Evolutionary conservation across 2,329 filamentous ascomycete genomes (phyloP).

Genomic region (Talaromyces sp.): DNA sequence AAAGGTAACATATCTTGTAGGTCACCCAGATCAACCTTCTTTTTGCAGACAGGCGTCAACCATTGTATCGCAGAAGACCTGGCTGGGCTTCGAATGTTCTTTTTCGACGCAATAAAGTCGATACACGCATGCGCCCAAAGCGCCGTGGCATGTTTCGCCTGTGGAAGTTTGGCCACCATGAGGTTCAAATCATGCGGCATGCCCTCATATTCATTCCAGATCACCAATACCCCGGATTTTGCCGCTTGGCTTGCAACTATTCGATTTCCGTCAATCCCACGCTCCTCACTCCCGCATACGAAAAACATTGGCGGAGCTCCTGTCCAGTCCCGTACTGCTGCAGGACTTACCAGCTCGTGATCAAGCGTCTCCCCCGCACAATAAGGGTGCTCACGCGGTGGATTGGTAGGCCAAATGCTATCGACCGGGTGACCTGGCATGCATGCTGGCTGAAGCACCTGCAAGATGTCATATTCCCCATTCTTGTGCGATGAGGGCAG

Average conservation of each 20-base stretch:
- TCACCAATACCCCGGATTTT: background rate
- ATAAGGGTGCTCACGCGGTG: constrained; percentile 14
- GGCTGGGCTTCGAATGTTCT: background rate
- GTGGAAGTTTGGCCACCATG: constrained; percentile 5
- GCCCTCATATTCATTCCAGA: constrained; percentile 13
- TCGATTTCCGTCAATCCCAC: constrained; percentile 13
- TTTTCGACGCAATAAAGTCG: background rate
- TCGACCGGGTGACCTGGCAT: constrained; percentile 13
- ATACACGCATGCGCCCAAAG: constrained; percentile 6
- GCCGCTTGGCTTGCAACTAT: constrained; percentile 8
- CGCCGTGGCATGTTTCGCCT: constrained; percentile 11
- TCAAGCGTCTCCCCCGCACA: constrained; percentile 4
- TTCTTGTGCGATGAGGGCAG: constrained; percentile 12
- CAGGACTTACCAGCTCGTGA: constrained; percentile 10
- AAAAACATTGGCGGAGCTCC: constrained; percentile 15
- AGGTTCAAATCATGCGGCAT: constrained; percentile 12
- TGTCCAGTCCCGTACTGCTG: constrained; percentile 11
- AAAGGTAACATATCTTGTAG: background rate
- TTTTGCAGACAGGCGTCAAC: constrained; percentile 9
- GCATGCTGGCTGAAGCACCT: constrained; percentile 13
- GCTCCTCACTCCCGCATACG: constrained; percentile 8
- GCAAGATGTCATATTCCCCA: constrained; percentile 10
- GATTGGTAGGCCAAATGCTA: constrained; percentile 12
- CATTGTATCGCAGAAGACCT: background rate
- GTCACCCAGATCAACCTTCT: background rate